A percentile compares a stretch with the other conserved stretches of the same genome.
These are phyloP conservation scores for Globisporangium middletonii DNA, from an alignment of 352 stramenopile genomes.

Conservation along the genomic window DNA sequence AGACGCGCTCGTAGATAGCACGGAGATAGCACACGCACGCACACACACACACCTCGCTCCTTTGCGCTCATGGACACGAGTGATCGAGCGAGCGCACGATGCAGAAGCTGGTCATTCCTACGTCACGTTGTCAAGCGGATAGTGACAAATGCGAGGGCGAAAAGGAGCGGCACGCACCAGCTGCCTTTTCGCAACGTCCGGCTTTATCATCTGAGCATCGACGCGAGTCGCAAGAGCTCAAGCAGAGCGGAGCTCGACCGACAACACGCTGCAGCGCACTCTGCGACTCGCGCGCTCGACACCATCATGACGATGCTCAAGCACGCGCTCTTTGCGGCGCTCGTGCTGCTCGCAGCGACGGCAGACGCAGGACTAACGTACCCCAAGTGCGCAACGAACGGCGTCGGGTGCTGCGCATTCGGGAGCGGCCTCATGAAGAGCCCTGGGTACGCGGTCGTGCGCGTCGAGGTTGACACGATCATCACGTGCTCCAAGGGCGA, in stretches of 20 bases:
- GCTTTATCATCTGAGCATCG: neutral
- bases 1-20: too few species aligned
- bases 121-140: too few species aligned
- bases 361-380: constrained; percentile 30
- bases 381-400: constrained; percentile 36
- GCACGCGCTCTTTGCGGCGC: constrained; percentile 15
- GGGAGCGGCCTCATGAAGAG: constrained; percentile 47
- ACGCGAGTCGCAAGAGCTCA: neutral
- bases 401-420: constrained; percentile 49
- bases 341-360: constrained; percentile 20
- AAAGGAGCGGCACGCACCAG: neutral
- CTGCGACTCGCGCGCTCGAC: constrained; percentile 2
- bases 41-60: too few species aligned
- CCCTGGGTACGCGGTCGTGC: constrained; percentile 51
- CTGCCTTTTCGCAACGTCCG: neutral
- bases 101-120: too few species aligned
- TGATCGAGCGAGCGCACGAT: too few species aligned
- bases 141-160: neutral
- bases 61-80: too few species aligned
- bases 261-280: neutral
- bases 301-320: constrained; percentile 12
- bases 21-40: too few species aligned
- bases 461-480: constrained; percentile 40
- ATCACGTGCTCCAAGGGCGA: constrained; percentile 52
- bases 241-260: too few species aligned